A percentile compares a stretch with the other conserved stretches of the same genome.
Evolutionary conservation across 1,284 basidiomycete species (phyloP).

Genomic region (Cryptococcus sp.): DNA sequence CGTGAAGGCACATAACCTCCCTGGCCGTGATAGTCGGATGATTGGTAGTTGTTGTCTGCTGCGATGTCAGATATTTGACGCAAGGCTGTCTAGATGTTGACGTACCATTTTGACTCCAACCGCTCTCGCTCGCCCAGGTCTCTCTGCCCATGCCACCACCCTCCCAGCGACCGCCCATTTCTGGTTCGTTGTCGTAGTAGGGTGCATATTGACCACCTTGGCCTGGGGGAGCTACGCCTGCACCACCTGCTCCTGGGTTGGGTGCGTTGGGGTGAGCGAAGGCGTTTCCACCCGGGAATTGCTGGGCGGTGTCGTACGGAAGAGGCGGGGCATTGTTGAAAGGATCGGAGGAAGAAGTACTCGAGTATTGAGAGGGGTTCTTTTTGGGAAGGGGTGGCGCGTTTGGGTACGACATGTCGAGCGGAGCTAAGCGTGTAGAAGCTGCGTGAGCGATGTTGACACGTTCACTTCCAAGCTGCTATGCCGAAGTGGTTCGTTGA

Average conservation of each 20-base stretch:
- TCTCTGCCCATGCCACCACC: slow-evolving; percentile 52
- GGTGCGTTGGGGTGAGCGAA: slow-evolving; percentile 24
- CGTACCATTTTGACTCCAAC: slow-evolving; percentile 50
- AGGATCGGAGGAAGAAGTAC: slow-evolving; percentile 40
- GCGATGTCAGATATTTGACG: neutral
- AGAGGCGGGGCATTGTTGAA: slow-evolving; percentile 43
- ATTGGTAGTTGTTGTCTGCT: slow-evolving; percentile 31
- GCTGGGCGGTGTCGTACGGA: slow-evolving; percentile 34
- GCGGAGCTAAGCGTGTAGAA: neutral
- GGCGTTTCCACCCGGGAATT: slow-evolving; percentile 6
- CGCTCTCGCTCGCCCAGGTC: slow-evolving; percentile 53
- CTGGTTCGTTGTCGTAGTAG: slow-evolving; percentile 76
- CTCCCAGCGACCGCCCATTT: slow-evolving; percentile 61
- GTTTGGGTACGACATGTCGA: slow-evolving; percentile 37
- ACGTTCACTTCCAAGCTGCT: too few relatives aligned
- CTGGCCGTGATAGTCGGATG: slow-evolving; percentile 43
- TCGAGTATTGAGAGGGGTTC: slow-evolving; percentile 36
- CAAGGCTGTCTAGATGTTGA: slow-evolving; percentile 44
- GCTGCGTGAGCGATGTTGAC: neutral
- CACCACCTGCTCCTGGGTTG: slow-evolving; percentile 36
- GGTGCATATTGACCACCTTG: slow-evolving; percentile 46
- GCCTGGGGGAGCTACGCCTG: slow-evolving; percentile 35
- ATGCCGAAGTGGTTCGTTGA: neutral
- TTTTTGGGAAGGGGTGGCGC: slow-evolving; percentile 40
- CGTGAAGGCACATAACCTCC: slow-evolving; percentile 50